Conservation (phyloP, 1,139 yeast species). For the Scheffersomyces cryptocercus region DNA sequence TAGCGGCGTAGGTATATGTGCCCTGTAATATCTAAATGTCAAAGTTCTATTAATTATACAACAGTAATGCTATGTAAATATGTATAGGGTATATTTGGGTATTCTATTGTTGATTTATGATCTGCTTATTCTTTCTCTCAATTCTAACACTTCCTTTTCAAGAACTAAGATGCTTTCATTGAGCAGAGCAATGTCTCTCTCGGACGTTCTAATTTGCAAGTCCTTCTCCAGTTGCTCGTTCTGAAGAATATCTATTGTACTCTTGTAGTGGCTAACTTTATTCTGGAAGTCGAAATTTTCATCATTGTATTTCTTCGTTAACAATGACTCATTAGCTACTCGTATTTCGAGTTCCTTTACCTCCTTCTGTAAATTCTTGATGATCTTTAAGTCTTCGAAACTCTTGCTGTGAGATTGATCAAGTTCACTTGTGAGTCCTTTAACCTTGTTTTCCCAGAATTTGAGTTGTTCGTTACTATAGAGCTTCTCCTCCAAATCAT, state of each 20-base stretch:
- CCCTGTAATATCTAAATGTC: no score
- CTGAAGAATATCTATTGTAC: conserved; percentile 37
- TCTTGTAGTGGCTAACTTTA: conserved; percentile 37
- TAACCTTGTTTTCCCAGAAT: conserved; percentile 46
- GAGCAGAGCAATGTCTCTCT: conserved; percentile 46
- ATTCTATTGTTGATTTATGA: conserved; percentile 1
- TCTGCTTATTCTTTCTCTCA: conserved; percentile 45
- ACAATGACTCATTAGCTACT: conserved; percentile 35
- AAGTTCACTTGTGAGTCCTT: conserved; percentile 29
- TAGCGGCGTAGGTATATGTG: no score
- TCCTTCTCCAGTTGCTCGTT: conserved; percentile 45
- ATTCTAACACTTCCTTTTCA: conserved; percentile 66
- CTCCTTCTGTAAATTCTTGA: conserved; percentile 33
- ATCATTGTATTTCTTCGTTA: conserved; percentile 46
- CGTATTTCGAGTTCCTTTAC: conserved; percentile 39
- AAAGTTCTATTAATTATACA: background rate
- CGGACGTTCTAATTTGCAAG: conserved; percentile 31
- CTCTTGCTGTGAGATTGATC: conserved; percentile 32
- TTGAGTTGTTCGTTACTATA: conserved; percentile 48
- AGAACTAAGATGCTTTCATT: conserved; percentile 55
- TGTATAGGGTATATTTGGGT: conserved; percentile 1
- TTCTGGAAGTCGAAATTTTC: conserved; percentile 50
- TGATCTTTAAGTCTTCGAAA: conserved; percentile 32
- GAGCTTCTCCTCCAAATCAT: conserved; percentile 40
- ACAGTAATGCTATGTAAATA: background rate